These are phyloP conservation scores for Hyaloscypha finlandica DNA, from an alignment of 495 filamentous ascomycete genomes.

Conservation along the genomic window DNA sequence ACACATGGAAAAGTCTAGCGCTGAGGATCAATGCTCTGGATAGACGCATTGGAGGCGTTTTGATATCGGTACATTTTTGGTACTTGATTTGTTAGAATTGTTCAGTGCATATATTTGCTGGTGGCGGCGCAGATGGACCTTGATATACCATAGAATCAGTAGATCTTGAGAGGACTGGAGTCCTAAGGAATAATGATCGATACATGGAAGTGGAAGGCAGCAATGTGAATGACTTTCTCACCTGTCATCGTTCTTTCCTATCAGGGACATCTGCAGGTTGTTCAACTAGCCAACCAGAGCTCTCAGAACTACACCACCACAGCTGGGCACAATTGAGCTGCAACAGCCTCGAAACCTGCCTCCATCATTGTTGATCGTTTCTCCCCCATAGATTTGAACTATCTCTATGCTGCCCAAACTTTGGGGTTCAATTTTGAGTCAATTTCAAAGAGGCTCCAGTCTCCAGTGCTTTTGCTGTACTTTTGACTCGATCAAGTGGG, in stretches of 20 bases:
- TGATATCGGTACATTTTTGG: background rate
- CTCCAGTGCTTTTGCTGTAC: too few relatives aligned
- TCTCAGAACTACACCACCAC: background rate
- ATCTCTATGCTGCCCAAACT: too few relatives aligned
- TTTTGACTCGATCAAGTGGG: too few relatives aligned
- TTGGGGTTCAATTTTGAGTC: too few relatives aligned
- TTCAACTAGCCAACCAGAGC: background rate
- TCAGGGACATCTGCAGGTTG: background rate
- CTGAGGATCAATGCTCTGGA: background rate
- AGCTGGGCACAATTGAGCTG: background rate
- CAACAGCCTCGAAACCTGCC: background rate
- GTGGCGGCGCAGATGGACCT: background rate
- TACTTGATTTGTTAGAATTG: background rate
- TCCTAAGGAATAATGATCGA: background rate
- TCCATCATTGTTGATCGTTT: background rate
- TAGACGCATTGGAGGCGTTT: constrained; percentile 1
- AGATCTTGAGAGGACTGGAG: background rate
- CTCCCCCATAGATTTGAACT: too few relatives aligned
- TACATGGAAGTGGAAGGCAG: background rate
- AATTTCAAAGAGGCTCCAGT: too few relatives aligned
- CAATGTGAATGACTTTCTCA: background rate
- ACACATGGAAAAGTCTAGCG: background rate
- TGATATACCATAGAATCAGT: background rate
- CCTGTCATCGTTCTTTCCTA: background rate
- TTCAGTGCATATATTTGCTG: background rate